Evolutionary conservation across 768 basidiomycete genomes (phyloP).

Genomic region (Lentinula raphanica): DNA sequence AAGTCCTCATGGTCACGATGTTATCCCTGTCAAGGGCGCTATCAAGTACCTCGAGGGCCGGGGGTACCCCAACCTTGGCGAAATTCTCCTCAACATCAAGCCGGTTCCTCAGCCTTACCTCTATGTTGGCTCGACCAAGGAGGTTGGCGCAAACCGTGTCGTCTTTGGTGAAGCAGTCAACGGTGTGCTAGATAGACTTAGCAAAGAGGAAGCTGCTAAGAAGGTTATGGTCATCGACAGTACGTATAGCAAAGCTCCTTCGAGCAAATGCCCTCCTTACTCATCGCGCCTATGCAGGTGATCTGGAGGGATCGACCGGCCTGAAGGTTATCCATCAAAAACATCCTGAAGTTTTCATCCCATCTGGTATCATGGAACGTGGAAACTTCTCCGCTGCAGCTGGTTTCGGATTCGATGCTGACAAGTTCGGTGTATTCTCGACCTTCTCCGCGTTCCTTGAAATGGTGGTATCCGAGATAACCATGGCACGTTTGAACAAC

Average conservation of each 20-base stretch:
- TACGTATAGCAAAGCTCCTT: conserved; percentile 8
- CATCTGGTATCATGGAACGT: conserved; percentile 85
- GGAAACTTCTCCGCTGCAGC: conserved; percentile 82
- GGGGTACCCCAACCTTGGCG: conserved; percentile 50
- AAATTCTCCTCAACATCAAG: conserved; percentile 63
- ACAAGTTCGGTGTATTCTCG: conserved; percentile 85
- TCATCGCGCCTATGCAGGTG: conserved; percentile 39
- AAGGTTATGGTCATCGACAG: conserved; percentile 89
- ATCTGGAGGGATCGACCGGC: conserved; percentile 86
- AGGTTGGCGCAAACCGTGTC: conserved; percentile 75
- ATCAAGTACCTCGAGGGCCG: conserved; percentile 65
- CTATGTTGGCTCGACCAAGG: conserved; percentile 68
- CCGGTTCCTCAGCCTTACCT: conserved; percentile 49
- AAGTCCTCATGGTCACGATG: conserved; percentile 76
- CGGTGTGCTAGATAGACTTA: conserved; percentile 65
- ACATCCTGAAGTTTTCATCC: conserved; percentile 82
- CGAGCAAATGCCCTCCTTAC: background rate
- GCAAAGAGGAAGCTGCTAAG: conserved; percentile 69
- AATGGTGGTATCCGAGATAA: conserved; percentile 85
- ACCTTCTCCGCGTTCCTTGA: conserved; percentile 91
- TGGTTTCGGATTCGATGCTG: conserved; percentile 77
- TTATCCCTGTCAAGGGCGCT: conserved; percentile 77
- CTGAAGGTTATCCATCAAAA: conserved; percentile 85
- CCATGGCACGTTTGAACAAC: conserved; percentile 88
- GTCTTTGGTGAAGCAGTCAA: conserved; percentile 85